A percentile compares a stretch with the other conserved stretches of the same genome.
phyloP scores from a whole-genome alignment of 306 rosid species.

The Fragaria nilgerrensis region DNA sequence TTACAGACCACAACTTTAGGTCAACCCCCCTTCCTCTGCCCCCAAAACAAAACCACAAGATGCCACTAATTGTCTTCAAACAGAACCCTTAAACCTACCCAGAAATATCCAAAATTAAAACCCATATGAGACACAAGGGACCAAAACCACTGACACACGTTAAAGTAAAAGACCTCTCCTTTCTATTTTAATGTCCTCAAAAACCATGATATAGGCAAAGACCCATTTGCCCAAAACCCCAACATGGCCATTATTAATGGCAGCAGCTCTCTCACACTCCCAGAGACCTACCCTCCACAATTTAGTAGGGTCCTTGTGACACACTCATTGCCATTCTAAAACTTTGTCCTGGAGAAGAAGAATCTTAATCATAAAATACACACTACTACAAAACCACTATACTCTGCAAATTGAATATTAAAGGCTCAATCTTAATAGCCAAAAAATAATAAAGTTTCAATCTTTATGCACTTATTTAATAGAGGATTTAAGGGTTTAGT shows the following conservation, averaged over 20 bases:
- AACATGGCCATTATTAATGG: conserved; percentile 39
- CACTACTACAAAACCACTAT: neutral
- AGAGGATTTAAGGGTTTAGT: conserved; percentile 19
- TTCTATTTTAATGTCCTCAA: conserved; percentile 25
- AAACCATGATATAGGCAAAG: conserved; percentile 28
- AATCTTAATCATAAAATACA: conserved; percentile 29
- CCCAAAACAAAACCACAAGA: conserved; percentile 22
- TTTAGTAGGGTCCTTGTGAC: conserved; percentile 66
- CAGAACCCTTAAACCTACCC: conserved; percentile 24
- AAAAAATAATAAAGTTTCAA: neutral
- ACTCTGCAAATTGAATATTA: conserved; percentile 16
- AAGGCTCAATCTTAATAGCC: neutral
- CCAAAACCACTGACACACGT: conserved; percentile 50
- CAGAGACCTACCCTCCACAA: conserved; percentile 13
- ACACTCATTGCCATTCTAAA: conserved; percentile 79
- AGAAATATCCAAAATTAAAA: conserved; percentile 40
- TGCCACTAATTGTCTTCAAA: neutral
- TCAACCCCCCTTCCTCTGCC: conserved; percentile 50
- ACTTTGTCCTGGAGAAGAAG: conserved; percentile 30
- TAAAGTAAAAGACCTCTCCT: conserved; percentile 29
- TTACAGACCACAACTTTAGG: conserved; percentile 45
- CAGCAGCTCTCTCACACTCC: conserved; percentile 15
- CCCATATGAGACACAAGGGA: conserved; percentile 32
- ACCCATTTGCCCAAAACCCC: conserved; percentile 36
- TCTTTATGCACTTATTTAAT: conserved; percentile 17